phyloP scores from a whole-genome alignment of 495 filamentous ascomycete genomes.

The Penicillium goetzii region DNA sequence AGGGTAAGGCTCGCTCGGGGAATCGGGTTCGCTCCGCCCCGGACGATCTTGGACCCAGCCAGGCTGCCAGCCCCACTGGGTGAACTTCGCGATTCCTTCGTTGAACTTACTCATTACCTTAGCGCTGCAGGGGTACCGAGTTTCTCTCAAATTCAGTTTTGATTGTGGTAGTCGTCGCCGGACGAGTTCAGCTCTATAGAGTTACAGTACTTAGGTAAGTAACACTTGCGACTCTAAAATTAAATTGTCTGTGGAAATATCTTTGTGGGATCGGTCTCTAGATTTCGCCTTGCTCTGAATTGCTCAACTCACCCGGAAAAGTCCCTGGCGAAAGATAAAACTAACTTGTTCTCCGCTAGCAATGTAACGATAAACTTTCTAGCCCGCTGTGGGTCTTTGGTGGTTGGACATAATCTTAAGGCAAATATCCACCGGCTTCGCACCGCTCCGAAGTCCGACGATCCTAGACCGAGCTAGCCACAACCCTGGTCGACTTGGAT shows the following conservation, averaged over 20 bases:
- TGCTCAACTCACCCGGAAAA: too few relatives aligned
- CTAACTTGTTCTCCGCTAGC: too few relatives aligned
- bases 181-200: too few relatives aligned
- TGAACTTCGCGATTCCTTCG: neutral
- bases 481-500: neutral
- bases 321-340: too few relatives aligned
- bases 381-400: neutral
- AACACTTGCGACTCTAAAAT: too few relatives aligned
- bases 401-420: neutral
- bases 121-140: too few relatives aligned
- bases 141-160: too few relatives aligned
- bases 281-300: too few relatives aligned
- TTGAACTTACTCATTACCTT: neutral
- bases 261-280: too few relatives aligned
- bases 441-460: neutral
- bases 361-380: neutral
- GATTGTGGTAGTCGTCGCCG: too few relatives aligned
- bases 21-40: neutral
- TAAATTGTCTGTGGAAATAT: too few relatives aligned
- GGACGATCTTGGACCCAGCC: neutral
- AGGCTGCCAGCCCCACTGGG: neutral
- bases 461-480: neutral
- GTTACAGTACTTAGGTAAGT: too few relatives aligned
- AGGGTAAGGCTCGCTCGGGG: neutral
- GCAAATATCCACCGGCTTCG: neutral